Evolutionary conservation across 768 basidiomycete species (phyloP), one percentile per base, ranked within the genome.

Genomic region (Collybia mongolica): DNA sequence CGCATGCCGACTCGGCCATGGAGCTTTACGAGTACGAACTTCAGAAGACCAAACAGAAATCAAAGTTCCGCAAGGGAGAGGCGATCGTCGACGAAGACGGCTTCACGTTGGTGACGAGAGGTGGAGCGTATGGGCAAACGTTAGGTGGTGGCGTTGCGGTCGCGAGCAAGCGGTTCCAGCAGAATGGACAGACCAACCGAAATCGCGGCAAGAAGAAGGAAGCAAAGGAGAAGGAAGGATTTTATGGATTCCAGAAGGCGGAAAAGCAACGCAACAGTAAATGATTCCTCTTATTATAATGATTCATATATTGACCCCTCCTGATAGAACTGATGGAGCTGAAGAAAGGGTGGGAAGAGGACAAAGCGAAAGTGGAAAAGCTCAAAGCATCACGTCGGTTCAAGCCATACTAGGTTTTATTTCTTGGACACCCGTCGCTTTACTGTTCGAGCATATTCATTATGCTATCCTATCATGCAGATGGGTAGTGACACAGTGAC

Each of bases 41-140:
- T 36, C 79, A 81, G 23, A 82, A 81, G 65, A 70, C 70, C 54
- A 83, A 76, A 62, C 81, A 80, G 55, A 76, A 79, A 61, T 80
- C 82, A 19, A 76, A 81, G 62, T 90, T 88, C 61, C 77, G 72
- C 57, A 90, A 91, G 63, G 90, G 91, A 18, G 92, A 93, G 60
- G 92, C 89, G 5, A 76, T 96, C 49, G 89, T 96, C 38, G 94
- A 98, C 64, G 93, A 90, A 52, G 94, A 98, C 54, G 94, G 94
- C 2, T 98, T 96, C 65, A 96, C 93, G 9, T 80, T 98, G 11
- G 94, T 98, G 29, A 90, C 87, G n/a, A 79, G 94, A 32, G 91
- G 93, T 4, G 94, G 94, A 11, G 86, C 88, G 18, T 94, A 94
- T 59, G 93, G 94, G 4, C 77, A 91, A 62, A 90, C 90, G 1